A percentile compares a stretch with the other conserved stretches of the same genome.
Evolutionary conservation across 2,329 filamentous ascomycete genomes (phyloP).

Genomic region (Xylariaceae sp.): DNA sequence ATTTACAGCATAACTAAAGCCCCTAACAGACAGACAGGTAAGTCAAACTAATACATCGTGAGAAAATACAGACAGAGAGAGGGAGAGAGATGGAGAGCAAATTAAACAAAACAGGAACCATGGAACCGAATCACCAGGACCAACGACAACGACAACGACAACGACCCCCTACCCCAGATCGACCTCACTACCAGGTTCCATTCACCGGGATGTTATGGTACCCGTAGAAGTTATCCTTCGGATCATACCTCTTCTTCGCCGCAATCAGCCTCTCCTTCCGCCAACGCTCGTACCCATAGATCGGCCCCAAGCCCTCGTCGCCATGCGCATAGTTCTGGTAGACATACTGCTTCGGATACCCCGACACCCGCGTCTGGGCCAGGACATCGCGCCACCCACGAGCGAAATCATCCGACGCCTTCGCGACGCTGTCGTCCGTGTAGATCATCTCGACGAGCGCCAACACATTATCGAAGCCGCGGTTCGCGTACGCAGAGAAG

Average conservation of each 20-base stretch:
- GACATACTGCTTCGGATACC: conserved; percentile 31
- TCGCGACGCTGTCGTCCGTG: conserved; percentile 18
- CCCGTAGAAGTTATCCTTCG: conserved; percentile 30
- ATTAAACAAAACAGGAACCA: too few species aligned
- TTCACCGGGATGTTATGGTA: background rate
- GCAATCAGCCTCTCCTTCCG: conserved; percentile 39
- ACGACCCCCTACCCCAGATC: background rate
- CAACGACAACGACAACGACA: too few species aligned
- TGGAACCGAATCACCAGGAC: too few species aligned
- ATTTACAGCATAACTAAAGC: too few species aligned
- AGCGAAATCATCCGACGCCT: background rate
- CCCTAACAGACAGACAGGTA: too few species aligned
- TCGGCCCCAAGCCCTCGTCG: conserved; percentile 36
- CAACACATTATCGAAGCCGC: background rate
- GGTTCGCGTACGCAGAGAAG: background rate
- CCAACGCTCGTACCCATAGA: conserved; percentile 48
- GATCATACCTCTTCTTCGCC: conserved; percentile 46
- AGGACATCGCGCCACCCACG: background rate
- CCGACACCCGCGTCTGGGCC: conserved; percentile 28
- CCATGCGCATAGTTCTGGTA: conserved; percentile 52
- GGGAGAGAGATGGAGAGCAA: too few species aligned
- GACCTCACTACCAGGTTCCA: background rate
- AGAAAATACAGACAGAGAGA: too few species aligned
- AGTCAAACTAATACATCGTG: too few species aligned
- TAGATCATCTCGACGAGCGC: background rate